phyloP scores from a whole-genome alignment of 148 eudicot genomes.

The Chenopodium quinoa region DNA sequence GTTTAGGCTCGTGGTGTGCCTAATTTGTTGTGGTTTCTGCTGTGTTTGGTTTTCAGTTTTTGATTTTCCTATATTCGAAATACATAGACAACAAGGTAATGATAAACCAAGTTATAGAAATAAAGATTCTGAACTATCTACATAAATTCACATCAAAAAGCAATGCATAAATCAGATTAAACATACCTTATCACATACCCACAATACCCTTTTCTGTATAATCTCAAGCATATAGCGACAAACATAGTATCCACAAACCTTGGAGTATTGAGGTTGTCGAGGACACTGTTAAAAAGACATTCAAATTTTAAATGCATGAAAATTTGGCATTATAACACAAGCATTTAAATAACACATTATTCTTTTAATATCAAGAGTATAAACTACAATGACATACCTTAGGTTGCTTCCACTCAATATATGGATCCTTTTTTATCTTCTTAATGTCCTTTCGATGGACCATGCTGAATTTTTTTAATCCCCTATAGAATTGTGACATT shows the following conservation, averaged over 20 bases:
- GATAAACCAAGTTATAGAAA: no score
- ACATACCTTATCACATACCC: background rate
- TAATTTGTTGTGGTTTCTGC: no score
- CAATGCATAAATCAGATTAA: no score
- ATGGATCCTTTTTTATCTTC: background rate
- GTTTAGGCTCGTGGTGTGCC: no score
- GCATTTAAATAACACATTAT: no score
- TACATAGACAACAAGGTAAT: no score
- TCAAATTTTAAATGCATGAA: no score
- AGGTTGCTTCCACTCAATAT: background rate
- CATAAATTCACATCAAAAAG: no score
- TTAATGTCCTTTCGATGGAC: slow-evolving; percentile 2
- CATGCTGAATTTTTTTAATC: slow-evolving; percentile 4
- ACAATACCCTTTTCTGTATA: background rate
- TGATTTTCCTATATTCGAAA: no score
- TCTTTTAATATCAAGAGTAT: background rate
- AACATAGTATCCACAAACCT: background rate
- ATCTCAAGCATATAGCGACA: slow-evolving; percentile 9
- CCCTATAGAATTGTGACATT: background rate
- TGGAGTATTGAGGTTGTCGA: background rate
- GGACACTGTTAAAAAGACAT: slow-evolving; percentile 1
- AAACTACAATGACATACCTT: background rate
- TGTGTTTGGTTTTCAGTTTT: no score
- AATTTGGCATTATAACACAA: no score
- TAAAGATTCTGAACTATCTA: no score